Percentiles rank a stretch among this genome's conserved stretches.
phyloP scores from a whole-genome alignment of 2,329 filamentous ascomycete genomes.

The Stenocarpella maydis region DNA sequence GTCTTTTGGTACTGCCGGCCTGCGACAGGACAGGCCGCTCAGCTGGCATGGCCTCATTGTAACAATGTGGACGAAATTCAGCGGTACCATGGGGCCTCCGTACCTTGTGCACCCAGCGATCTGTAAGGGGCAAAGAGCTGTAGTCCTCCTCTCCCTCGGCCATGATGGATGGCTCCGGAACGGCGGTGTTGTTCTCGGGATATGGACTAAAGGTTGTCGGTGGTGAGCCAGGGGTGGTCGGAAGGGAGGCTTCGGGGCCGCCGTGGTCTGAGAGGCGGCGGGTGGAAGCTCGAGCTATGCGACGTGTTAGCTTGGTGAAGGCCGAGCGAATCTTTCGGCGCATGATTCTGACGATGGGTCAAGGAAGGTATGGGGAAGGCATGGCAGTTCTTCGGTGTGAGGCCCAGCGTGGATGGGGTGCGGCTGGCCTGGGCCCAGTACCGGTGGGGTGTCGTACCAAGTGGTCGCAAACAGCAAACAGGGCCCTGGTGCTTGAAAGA shows the following conservation, averaged over 20 bases:
- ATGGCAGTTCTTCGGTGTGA: conserved; percentile 5
- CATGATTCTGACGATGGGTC: conserved; percentile 17
- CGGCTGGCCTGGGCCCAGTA: neutral
- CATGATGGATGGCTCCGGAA: conserved; percentile 57
- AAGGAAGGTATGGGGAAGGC: conserved; percentile 4
- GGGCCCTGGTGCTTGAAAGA: conserved; percentile 14
- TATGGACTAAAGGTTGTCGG: neutral
- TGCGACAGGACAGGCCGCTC: neutral
- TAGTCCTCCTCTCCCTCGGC: conserved; percentile 86
- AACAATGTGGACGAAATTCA: neutral
- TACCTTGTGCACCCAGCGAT: conserved; percentile 86
- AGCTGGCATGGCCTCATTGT: neutral
- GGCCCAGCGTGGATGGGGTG: conserved; percentile 18
- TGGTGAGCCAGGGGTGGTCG: neutral
- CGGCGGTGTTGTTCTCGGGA: neutral
- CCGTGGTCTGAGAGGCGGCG: neutral
- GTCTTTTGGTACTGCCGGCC: neutral
- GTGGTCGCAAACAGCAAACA: conserved; percentile 28
- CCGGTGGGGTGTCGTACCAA: conserved; percentile 28
- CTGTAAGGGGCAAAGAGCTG: conserved; percentile 77
- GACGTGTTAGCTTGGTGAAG: conserved; percentile 31
- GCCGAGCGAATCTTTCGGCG: conserved; percentile 27
- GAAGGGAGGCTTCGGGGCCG: conserved; percentile 6
- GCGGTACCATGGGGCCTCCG: conserved; percentile 29
- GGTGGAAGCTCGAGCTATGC: conserved; percentile 31